Evolutionary conservation across 1,139 yeast species (phyloP), one percentile per base, ranked within the genome.

Genomic region (Candida sp.): DNA sequence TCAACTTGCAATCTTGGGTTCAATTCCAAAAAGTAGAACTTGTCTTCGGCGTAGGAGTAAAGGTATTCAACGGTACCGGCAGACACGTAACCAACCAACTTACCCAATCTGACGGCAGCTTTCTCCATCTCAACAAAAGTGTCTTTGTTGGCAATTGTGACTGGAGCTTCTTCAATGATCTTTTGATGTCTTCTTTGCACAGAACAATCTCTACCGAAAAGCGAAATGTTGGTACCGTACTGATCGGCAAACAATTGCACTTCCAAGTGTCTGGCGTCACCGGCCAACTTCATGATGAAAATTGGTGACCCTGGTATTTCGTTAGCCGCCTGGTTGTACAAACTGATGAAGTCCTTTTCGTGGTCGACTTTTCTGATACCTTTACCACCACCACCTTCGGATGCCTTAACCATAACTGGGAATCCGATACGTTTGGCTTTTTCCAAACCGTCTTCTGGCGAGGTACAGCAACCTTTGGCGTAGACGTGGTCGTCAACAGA

Each of bases 311-410:
- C 97, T 25, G 98, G 98, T 49, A 92, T 91, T 77, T 92, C 98
- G 65, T 89, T 90, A 43, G 94, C 90, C 44, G 97, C 98, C 75
- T 92, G 98, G 58, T 86, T 83, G 68, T 90, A 92, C 59, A 88
- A 75, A 37, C 88, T 61, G 39, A 78, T 63, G 59, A 92, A 92
- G 62, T 89, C 86, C 55, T 84, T 84, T 70, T 87, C 96, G 54
- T 78, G 69, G 50, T 89, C 96, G 58, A 90, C 97, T 71, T 90
- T 90, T 80, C 98, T 86, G 68, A 92, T 92, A 82, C 98, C 98
- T 75, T 92, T 92, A 81, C 98, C 98, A 78, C 98, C 98, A 75
- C 98, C 98, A 80, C 98, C 98, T 85, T 92, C 98, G 54, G 97
- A 90, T 41, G 98, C 98, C 71, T 92, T 92, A 63, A 92, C 85